A percentile compares a stretch with the other conserved stretches of the same genome.
Conservation (phyloP, 2,329 filamentous ascomycete species). For the Trichoderma lentiforme region DNA sequence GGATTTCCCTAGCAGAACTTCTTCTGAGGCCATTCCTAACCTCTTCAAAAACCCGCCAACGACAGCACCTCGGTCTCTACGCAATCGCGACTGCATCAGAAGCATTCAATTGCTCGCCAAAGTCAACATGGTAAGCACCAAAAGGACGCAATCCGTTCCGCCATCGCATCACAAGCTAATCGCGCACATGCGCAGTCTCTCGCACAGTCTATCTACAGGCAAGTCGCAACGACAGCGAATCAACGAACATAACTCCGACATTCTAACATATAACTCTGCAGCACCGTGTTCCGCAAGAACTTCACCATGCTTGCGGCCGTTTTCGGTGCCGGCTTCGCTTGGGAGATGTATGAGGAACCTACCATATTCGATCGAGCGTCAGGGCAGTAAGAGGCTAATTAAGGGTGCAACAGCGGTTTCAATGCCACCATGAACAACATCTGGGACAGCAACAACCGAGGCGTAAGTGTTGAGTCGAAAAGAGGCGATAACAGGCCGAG, state of each 20-base stretch:
- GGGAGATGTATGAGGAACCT: conserved; percentile 73
- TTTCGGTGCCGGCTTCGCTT: conserved; percentile 83
- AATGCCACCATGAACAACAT: conserved; percentile 77
- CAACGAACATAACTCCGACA: conserved; percentile 21
- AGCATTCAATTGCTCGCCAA: conserved; percentile 32
- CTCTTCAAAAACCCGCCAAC: conserved; percentile 28
- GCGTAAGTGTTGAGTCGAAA: conserved; percentile 60
- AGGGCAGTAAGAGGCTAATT: conserved; percentile 27
- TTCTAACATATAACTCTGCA: conserved; percentile 41
- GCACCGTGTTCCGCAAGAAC: conserved; percentile 83
- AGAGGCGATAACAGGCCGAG: background rate
- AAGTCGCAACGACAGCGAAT: conserved; percentile 31
- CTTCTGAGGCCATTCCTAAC: conserved; percentile 28
- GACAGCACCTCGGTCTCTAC: conserved; percentile 28
- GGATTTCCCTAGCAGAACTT: conserved; percentile 35
- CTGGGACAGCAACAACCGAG: conserved; percentile 89
- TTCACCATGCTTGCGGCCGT: conserved; percentile 81
- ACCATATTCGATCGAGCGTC: background rate
- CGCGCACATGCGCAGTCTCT: conserved; percentile 36
- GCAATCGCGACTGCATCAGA: conserved; percentile 24
- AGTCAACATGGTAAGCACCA: conserved; percentile 38
- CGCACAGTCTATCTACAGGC: conserved; percentile 39
- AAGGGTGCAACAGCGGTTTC: conserved; percentile 62
- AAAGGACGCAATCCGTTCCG: background rate
- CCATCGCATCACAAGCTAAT: conserved; percentile 31